Conservation (phyloP, 83 land plant genomes). For the Diphasiastrum complanatum region DNA sequence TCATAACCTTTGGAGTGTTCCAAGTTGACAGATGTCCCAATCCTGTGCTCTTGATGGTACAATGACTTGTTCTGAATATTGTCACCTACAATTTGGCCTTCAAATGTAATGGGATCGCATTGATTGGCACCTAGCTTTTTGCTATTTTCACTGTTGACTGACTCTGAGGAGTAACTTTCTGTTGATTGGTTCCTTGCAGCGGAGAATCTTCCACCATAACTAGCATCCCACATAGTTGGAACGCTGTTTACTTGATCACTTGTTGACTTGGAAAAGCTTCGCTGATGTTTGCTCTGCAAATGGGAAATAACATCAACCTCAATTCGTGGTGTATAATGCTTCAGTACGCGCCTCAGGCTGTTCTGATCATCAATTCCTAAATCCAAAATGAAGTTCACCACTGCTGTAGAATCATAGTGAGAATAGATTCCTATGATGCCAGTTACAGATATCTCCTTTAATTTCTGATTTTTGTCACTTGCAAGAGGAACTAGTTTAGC, state of each 20-base stretch:
- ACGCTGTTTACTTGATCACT: background rate
- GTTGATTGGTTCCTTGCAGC: conserved; percentile 4
- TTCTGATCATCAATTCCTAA: conserved; percentile 6
- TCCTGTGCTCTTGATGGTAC: too few relatives aligned
- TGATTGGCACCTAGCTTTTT: background rate
- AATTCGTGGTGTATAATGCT: conserved; percentile 14
- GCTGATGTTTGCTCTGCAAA: conserved; percentile 16
- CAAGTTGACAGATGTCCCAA: too few relatives aligned
- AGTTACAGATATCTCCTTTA: conserved; percentile 9
- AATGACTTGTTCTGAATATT: too few relatives aligned
- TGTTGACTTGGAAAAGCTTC: background rate
- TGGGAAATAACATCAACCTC: conserved; percentile 4
- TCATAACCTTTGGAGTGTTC: too few relatives aligned
- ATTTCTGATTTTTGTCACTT: conserved; percentile 11
- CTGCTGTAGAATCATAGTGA: conserved; percentile 6
- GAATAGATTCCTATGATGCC: conserved; percentile 7
- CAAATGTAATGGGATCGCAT: too few relatives aligned
- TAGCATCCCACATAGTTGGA: background rate
- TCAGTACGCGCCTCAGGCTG: conserved; percentile 4
- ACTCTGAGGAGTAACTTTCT: conserved; percentile 8
- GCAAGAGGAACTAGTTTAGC: conserved; percentile 11
- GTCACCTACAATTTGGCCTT: too few relatives aligned
- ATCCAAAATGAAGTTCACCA: conserved; percentile 4
- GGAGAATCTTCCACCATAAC: background rate
- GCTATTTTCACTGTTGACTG: conserved; percentile 11